phyloP scores from a whole-genome alignment of 208 protist species.

The Wallacemonas rigidus region DNA sequence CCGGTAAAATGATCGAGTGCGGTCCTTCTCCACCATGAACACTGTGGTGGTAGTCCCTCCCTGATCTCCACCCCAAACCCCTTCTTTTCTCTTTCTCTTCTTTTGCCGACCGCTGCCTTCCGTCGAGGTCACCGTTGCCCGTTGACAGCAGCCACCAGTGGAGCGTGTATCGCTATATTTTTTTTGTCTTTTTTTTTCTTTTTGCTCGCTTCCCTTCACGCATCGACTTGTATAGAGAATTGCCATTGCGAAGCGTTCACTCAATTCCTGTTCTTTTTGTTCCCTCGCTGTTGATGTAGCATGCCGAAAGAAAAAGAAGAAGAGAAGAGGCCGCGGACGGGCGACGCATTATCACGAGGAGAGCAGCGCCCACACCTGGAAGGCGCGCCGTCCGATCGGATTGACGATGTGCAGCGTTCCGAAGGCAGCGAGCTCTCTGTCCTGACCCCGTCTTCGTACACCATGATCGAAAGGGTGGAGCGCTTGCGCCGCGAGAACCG shows the following conservation, averaged over 20 bases:
- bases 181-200: constrained; percentile 1
- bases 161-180: neutral
- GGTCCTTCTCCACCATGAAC: too few relatives aligned
- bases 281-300: too few relatives aligned
- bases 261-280: too few relatives aligned
- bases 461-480: neutral
- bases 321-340: too few relatives aligned
- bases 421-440: neutral
- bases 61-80: neutral
- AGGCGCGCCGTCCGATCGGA: neutral
- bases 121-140: neutral
- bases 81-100: constrained; percentile 21
- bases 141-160: neutral
- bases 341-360: too few relatives aligned
- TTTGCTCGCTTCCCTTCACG: neutral
- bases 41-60: too few relatives aligned
- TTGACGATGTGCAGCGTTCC: neutral
- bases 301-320: too few relatives aligned
- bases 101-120: constrained; percentile 14
- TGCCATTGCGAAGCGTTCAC: too few relatives aligned
- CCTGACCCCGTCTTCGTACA: neutral
- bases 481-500: constrained; percentile 53
- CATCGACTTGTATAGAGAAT: neutral
- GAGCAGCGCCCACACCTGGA: neutral
- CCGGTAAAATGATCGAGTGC: too few relatives aligned